phyloP scores from a whole-genome alignment of 2,329 filamentous ascomycete species.

The Penicillium griseofulvum region DNA sequence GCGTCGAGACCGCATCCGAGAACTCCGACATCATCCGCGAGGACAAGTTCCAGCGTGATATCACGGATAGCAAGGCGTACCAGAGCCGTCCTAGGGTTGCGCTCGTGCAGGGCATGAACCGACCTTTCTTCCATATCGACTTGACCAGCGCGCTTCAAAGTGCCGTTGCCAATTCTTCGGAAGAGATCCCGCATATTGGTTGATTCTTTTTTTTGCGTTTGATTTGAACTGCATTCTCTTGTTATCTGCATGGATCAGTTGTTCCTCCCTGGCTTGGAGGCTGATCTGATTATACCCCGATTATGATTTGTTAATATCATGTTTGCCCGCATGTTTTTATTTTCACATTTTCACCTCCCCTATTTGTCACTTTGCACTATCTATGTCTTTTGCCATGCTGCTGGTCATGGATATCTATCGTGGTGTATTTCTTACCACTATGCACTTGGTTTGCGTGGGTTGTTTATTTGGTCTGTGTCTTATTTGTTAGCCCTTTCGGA shows the following conservation, averaged over 20 bases:
- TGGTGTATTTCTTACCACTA: conserved; percentile 1
- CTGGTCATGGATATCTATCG: neutral
- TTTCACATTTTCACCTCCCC: neutral
- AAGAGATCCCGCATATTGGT: conserved; percentile 14
- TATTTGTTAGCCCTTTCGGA: neutral
- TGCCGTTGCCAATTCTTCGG: conserved; percentile 74
- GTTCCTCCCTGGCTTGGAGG: conserved; percentile 22
- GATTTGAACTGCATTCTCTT: neutral
- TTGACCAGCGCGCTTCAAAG: conserved; percentile 84
- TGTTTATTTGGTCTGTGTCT: conserved; percentile 4
- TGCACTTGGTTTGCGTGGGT: conserved; percentile 1
- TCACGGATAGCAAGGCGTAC: conserved; percentile 51
- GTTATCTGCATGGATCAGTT: conserved; percentile 14
- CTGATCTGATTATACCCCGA: conserved; percentile 19
- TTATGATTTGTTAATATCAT: conserved; percentile 23
- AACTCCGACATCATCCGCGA: conserved; percentile 30
- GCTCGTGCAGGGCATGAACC: conserved; percentile 79
- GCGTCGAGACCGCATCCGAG: conserved; percentile 28
- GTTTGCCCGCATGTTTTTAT: neutral
- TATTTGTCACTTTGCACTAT: conserved; percentile 4
- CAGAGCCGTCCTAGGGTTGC: conserved; percentile 48
- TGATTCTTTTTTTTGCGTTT: neutral
- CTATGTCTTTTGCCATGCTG: conserved; percentile 1
- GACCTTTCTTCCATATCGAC: conserved; percentile 92
- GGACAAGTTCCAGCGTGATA: conserved; percentile 46